Percentiles rank a stretch among this genome's conserved stretches.
phyloP scores from a whole-genome alignment of 176 grass and related monocot species.

The Dactylis glomerata region DNA sequence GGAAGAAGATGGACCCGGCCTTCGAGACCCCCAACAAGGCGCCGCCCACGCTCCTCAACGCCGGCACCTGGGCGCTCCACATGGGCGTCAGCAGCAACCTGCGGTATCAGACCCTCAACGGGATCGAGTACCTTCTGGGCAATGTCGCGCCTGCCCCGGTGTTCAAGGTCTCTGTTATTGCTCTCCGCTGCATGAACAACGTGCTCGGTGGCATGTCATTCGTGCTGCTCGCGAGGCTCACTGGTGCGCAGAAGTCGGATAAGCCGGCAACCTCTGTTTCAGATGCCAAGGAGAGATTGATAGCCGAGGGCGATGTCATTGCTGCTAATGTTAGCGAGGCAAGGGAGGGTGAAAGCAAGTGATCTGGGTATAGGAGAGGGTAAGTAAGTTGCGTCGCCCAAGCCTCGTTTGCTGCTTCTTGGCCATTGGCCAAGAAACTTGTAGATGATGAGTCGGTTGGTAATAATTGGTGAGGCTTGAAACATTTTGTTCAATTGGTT shows the following conservation, averaged over 20 bases:
- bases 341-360: slow-evolving; percentile 35
- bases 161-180: slow-evolving; percentile 72
- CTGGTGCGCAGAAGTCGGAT: slow-evolving; percentile 66
- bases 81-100: slow-evolving; percentile 86
- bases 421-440: slow-evolving; percentile 40
- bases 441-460: slow-evolving; percentile 44
- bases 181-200: slow-evolving; percentile 70
- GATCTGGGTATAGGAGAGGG: slow-evolving; percentile 3
- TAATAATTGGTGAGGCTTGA: slow-evolving; percentile 40
- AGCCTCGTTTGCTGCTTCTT: slow-evolving; percentile 21
- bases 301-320: slow-evolving; percentile 35
- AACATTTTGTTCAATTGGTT: slow-evolving; percentile 24
- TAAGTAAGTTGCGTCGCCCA: background rate
- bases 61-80: slow-evolving; percentile 72
- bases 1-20: slow-evolving; percentile 71
- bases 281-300: slow-evolving; percentile 62
- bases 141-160: slow-evolving; percentile 40
- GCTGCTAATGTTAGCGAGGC: slow-evolving; percentile 31
- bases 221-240: slow-evolving; percentile 71
- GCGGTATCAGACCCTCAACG: slow-evolving; percentile 84
- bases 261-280: background rate
- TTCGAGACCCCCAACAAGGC: slow-evolving; percentile 84
- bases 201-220: slow-evolving; percentile 85
- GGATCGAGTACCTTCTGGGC: slow-evolving; percentile 64
- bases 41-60: slow-evolving; percentile 76